Evolutionary conservation across 768 basidiomycete genomes (phyloP).

Genomic region (Rhizopogon salebrosus): DNA sequence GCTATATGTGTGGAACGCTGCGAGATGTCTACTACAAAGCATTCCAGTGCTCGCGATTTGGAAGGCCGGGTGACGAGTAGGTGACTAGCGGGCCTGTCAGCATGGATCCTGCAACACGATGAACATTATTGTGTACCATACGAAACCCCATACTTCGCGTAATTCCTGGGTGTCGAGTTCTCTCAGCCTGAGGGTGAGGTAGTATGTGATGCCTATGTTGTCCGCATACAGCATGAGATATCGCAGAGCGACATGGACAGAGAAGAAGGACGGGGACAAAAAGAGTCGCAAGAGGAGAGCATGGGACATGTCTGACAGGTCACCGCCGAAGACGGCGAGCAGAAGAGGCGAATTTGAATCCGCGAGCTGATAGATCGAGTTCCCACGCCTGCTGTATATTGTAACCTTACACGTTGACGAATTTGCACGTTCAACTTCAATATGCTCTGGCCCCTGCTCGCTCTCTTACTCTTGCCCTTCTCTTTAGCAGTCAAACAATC

Average conservation of each 20-base stretch:
- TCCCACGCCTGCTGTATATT: slow-evolving; percentile 8
- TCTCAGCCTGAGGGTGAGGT: slow-evolving; percentile 71
- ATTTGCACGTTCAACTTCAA: slow-evolving; percentile 1
- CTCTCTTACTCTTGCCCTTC: slow-evolving; percentile 28
- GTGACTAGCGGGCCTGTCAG: slow-evolving; percentile 53
- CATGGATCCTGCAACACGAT: slow-evolving; percentile 2
- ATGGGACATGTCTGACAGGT: slow-evolving; percentile 55
- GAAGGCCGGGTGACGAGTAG: slow-evolving; percentile 91
- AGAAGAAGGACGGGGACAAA: slow-evolving; percentile 88
- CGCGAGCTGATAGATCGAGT: slow-evolving; percentile 2
- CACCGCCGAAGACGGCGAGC: slow-evolving; percentile 10
- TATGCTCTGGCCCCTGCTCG: slow-evolving; percentile 21
- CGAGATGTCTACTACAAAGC: slow-evolving; percentile 84
- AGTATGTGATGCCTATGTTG: slow-evolving; percentile 90
- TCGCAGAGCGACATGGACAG: slow-evolving; percentile 87
- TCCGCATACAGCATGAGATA: slow-evolving; percentile 80
- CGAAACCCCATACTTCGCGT: slow-evolving; percentile 84
- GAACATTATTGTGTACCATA: slow-evolving; percentile 51
- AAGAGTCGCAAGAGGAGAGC: slow-evolving; percentile 87
- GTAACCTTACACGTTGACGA: slow-evolving; percentile 1
- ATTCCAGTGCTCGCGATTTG: slow-evolving; percentile 87
- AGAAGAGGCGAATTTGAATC: background rate
- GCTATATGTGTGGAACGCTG: slow-evolving; percentile 93
- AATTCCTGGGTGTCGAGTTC: slow-evolving; percentile 66
- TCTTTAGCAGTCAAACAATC: slow-evolving; percentile 24